phyloP scores from a whole-genome alignment of 1,284 basidiomycete genomes.

The Apiotrichum mycotoxinovorans region DNA sequence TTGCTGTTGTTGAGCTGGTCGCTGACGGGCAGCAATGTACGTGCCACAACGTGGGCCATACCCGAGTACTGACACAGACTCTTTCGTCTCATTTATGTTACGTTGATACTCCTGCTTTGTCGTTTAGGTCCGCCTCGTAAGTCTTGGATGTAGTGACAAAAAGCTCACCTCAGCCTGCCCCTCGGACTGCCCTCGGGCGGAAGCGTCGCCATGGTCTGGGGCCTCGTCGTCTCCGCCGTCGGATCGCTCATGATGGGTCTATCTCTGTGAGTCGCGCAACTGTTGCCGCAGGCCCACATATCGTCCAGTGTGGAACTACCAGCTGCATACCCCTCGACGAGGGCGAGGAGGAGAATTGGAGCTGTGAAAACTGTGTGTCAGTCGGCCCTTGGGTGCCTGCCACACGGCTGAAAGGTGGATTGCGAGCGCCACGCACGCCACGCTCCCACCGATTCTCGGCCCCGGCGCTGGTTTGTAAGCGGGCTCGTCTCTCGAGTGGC shows the following conservation, averaged over 20 bases:
- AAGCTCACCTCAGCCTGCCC: slow-evolving; percentile 13
- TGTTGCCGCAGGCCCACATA: neutral
- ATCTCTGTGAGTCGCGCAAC: slow-evolving; percentile 20
- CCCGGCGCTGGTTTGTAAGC: no score
- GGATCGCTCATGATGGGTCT: slow-evolving; percentile 33
- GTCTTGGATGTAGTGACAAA: neutral
- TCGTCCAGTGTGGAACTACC: neutral
- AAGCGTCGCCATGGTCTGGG: slow-evolving; percentile 39
- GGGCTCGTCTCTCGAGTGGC: neutral
- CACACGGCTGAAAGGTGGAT: no score
- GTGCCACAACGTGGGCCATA: neutral
- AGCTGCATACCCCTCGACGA: neutral
- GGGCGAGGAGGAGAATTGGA: no score
- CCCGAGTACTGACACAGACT: neutral
- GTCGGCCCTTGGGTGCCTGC: no score
- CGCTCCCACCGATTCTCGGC: no score
- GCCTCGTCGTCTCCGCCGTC: slow-evolving; percentile 31
- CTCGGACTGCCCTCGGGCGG: slow-evolving; percentile 37
- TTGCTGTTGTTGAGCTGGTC: no score
- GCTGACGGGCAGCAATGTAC: neutral
- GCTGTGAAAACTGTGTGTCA: no score
- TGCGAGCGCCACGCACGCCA: no score
- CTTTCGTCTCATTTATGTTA: neutral
- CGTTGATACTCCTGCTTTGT: neutral
- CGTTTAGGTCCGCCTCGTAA: slow-evolving; percentile 1